Conservation (phyloP, 768 basidiomycete species). For the Tylopilus felleus region DNA sequence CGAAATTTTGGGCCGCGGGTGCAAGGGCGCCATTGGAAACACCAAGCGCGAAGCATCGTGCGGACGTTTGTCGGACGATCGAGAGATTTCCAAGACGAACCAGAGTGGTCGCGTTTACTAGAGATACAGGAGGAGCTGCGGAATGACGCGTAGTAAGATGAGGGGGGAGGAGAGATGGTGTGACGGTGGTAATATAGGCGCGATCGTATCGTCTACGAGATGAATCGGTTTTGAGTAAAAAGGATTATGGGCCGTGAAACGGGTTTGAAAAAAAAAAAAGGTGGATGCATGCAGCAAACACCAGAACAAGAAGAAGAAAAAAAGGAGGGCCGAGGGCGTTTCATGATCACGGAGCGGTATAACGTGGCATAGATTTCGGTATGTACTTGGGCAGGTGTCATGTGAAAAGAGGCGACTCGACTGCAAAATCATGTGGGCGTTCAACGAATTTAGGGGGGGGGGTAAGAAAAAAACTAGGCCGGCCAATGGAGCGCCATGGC, state of each 20-base stretch:
- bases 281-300: conserved; percentile 7
- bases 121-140: conserved; percentile 43
- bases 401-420: neutral
- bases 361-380: conserved; percentile 1
- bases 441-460: neutral
- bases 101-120: conserved; percentile 72
- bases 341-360: conserved; percentile 14
- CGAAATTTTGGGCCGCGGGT: conserved; percentile 77
- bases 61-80: conserved; percentile 87
- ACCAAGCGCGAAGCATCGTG: conserved; percentile 83
- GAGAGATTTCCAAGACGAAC: conserved; percentile 84
- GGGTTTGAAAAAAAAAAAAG: conserved; percentile 10
- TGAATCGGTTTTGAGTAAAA: neutral
- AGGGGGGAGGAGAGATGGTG: too few species aligned
- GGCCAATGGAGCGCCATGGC: conserved; percentile 57
- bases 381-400: neutral
- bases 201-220: conserved; percentile 3
- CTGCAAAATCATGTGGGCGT: neutral
- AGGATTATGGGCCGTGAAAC: neutral
- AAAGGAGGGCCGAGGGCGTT: conserved; percentile 10
- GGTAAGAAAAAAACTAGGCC: neutral
- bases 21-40: conserved; percentile 66
- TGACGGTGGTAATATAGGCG: conserved; percentile 19
- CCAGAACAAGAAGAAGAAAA: neutral
- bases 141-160: conserved; percentile 11